phyloP scores from a whole-genome alignment of 257 asterid genomes.

The Solanum corneliomulleri region DNA sequence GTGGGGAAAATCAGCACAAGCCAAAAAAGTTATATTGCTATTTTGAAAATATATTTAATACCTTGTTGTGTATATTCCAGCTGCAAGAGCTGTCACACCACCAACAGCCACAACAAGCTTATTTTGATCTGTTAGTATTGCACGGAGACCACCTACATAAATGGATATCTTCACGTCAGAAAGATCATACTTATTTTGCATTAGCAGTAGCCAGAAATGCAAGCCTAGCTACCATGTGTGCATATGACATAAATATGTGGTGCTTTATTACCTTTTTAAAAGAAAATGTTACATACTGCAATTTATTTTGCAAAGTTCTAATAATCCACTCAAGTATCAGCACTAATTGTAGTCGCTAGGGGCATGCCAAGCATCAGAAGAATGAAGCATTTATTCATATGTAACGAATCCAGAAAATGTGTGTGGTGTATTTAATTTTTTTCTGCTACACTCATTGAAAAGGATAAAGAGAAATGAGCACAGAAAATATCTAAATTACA shows the following conservation, averaged over 20 bases:
- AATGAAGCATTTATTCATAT: background rate
- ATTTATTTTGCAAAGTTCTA: background rate
- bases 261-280: background rate
- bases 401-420: background rate
- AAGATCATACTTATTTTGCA: background rate
- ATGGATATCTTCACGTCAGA: background rate
- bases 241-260: background rate
- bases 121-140: slow-evolving; percentile 83
- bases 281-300: background rate
- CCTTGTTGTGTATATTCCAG: slow-evolving; percentile 97
- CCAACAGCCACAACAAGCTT: slow-evolving; percentile 91
- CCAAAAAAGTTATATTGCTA: background rate
- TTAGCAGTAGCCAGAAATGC: background rate
- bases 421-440: background rate
- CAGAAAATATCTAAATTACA: background rate
- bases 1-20: background rate
- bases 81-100: slow-evolving; percentile 94
- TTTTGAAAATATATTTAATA: slow-evolving; percentile 7
- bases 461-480: background rate
- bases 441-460: background rate
- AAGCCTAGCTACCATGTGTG: background rate
- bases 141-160: slow-evolving; percentile 72
- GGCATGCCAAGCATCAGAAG: background rate
- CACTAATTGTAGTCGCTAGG: background rate
- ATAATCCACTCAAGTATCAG: background rate